Conservation (phyloP, 2,329 filamentous ascomycete genomes). For the Chaetomiaceae sp. region DNA sequence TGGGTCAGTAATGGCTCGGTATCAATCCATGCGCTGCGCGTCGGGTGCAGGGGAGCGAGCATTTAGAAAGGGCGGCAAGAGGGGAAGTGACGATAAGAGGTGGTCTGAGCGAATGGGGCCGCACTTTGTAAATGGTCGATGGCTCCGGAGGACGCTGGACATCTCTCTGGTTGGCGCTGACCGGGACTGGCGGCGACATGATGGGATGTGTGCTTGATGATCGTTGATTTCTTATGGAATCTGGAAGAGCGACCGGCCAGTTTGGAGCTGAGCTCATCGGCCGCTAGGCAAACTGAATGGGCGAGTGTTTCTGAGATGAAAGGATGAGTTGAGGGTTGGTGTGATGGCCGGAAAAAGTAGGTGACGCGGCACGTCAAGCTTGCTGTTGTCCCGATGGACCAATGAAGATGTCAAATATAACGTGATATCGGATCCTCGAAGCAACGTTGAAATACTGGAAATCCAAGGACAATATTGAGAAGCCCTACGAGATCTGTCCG, state of each 20-base stretch:
- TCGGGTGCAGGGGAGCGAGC: too few relatives aligned
- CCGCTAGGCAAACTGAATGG: too few relatives aligned
- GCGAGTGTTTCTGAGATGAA: too few relatives aligned
- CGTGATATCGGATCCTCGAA: not conserved
- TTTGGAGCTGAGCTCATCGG: not conserved
- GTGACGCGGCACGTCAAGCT: slow-evolving; percentile 2
- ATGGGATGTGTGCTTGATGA: not conserved
- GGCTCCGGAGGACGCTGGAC: slow-evolving; percentile 6
- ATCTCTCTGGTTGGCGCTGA: slow-evolving; percentile 23
- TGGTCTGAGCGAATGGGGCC: too few relatives aligned
- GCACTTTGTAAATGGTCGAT: slow-evolving; percentile 24
- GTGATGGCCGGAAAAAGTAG: not conserved
- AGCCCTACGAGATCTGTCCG: too few relatives aligned
- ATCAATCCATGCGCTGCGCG: too few relatives aligned
- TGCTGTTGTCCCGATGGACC: not conserved
- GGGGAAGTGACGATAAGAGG: not conserved
- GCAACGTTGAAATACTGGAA: not conserved
- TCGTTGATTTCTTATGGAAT: not conserved
- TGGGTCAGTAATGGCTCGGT: too few relatives aligned
- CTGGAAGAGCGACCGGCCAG: not conserved
- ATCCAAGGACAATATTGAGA: too few relatives aligned
- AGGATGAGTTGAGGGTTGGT: not conserved
- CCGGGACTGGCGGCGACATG: slow-evolving; percentile 22
- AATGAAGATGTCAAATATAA: slow-evolving; percentile 8
- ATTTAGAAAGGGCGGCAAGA: too few relatives aligned